Base-by-base conservation (phyloP, 495 filamentous ascomycete genomes). In the Trichoderma virens region DNA sequence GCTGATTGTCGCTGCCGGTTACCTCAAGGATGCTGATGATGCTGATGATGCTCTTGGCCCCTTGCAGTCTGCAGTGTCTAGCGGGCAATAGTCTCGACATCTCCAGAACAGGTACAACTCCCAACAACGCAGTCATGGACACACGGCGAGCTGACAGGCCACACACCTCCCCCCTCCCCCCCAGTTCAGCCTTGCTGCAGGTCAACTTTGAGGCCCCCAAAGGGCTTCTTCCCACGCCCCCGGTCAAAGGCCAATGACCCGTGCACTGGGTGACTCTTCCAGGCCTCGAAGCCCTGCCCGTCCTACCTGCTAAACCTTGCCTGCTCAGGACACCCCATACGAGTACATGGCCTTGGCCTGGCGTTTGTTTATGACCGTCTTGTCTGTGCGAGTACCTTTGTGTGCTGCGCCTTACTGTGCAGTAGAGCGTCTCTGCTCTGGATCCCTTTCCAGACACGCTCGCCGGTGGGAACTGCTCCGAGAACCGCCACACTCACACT, bases 181-280 rank as follows among this genome's bases (percentile, higher is more conserved):
- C 51, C 51, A 56, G 51, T 56, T 56, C 51, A 56, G 51, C 51
- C 51, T 56, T 56, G 51, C 51, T 56, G 51, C 51, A 56, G 51
- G 51, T 56, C 51, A 56, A 56, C 51, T 56, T 56, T 28, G 16
- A 56, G 51, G 51, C 51, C 51, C 51, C 51, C 25, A 56, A 56
- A 30, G 11, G 45, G 51, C 25, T 30, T 28, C 20, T 30, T 56
- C 25, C 51, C 51, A 56, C 51, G 51, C 23, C 51, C 51, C 51
- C 25, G 25, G 51, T 56, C 51, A 56, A 56, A 27, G 47, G 25
- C 41, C 41, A 45, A 45, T 45, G 41, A 20, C 51, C 27, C 13
- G 25, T 7, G 27, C 11, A 8, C 51, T 28, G 51, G 51, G 51
- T 56, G 51, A 56, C 51, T 56, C 51, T 56, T 56, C 51, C 51